Conservation (phyloP, 257 asterid genomes). For the Verbascum thapsus region DNA sequence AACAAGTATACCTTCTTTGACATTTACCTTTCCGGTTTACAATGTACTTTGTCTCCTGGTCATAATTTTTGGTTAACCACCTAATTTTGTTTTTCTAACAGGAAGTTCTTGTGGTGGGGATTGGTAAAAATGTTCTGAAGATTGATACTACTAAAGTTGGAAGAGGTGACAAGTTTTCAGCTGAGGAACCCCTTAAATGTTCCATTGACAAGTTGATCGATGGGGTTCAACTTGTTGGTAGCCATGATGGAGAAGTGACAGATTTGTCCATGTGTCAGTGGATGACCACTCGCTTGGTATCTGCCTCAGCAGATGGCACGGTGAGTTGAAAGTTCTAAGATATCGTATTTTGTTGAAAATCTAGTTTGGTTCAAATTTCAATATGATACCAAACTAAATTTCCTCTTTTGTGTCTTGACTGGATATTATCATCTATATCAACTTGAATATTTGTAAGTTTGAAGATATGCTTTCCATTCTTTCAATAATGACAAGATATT, state of each 20-base stretch:
- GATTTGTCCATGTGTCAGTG: constrained; percentile 99
- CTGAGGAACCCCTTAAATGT: constrained; percentile 87
- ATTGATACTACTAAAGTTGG: constrained; percentile 93
- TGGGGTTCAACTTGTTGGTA: constrained; percentile 92
- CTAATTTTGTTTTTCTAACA: constrained; percentile 35
- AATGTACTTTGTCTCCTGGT: neutral
- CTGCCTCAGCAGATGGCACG: constrained; percentile 97
- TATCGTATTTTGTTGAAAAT: neutral
- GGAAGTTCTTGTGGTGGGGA: constrained; percentile 97
- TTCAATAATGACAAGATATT: neutral
- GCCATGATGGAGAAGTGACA: constrained; percentile 95
- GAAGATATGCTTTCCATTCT: neutral
- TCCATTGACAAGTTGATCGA: constrained; percentile 76
- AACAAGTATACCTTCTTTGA: constrained; percentile 59
- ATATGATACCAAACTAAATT: neutral
- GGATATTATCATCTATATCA: too few relatives aligned
- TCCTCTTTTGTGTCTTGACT: neutral
- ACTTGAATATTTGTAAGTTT: neutral
- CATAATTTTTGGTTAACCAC: constrained; percentile 24
- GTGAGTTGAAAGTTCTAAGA: constrained; percentile 45
- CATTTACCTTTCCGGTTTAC: constrained; percentile 7
- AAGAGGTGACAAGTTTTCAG: constrained; percentile 75
- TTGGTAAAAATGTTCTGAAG: constrained; percentile 70
- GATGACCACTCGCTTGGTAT: constrained; percentile 97
- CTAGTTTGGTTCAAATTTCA: neutral